Conservation (phyloP, 257 asterid species). For the Verbascum thapsus region DNA sequence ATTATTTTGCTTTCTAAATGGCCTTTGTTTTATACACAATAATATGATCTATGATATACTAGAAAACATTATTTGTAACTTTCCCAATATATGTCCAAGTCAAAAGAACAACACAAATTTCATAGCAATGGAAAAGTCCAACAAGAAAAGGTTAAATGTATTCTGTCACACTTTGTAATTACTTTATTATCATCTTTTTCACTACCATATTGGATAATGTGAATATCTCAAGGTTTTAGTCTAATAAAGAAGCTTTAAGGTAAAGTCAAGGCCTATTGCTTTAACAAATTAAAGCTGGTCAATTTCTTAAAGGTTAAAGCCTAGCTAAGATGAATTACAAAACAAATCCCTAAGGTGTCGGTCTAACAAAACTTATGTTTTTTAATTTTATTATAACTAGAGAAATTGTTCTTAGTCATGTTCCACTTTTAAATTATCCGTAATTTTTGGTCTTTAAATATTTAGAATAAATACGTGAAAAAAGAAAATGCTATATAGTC, state of each 20-base stretch:
- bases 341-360: not conserved
- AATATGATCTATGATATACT: slow-evolving; percentile 29
- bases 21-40: slow-evolving; percentile 25
- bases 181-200: slow-evolving; percentile 25
- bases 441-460: not conserved
- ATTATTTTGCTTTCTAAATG: slow-evolving; percentile 27
- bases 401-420: not conserved
- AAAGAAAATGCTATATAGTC: not conserved
- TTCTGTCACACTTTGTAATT: slow-evolving; percentile 30
- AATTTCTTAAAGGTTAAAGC: slow-evolving; percentile 10
- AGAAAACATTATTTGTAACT: slow-evolving; percentile 26
- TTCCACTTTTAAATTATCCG: slow-evolving; percentile 4
- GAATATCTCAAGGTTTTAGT: slow-evolving; percentile 21
- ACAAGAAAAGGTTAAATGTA: slow-evolving; percentile 25
- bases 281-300: slow-evolving; percentile 16
- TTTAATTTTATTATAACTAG: too few relatives aligned
- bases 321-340: not conserved
- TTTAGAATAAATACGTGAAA: not conserved
- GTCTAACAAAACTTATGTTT: not conserved
- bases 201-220: slow-evolving; percentile 20
- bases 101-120: slow-evolving; percentile 33
- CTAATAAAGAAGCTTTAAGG: slow-evolving; percentile 11
- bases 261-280: slow-evolving; percentile 6
- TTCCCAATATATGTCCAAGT: slow-evolving; percentile 36
- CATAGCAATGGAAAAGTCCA: slow-evolving; percentile 34